Conservation (phyloP, 495 filamentous ascomycete species). For the Aspergillus mulundensis region DNA sequence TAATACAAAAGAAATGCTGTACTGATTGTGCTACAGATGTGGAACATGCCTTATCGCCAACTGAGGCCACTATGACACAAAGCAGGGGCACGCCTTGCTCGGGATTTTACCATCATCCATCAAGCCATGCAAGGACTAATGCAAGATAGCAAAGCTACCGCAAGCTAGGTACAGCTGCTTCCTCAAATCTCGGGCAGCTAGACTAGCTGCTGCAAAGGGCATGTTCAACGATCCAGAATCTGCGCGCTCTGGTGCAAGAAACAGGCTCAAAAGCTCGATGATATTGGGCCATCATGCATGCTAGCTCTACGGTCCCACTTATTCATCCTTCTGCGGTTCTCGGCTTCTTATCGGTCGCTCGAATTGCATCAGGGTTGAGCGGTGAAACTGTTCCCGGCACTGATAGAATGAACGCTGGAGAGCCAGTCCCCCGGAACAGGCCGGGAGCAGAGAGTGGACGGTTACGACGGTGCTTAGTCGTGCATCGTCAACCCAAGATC, state of each 20-base stretch:
- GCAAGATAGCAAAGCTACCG: constrained; percentile 26
- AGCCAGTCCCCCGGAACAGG: constrained; percentile 25
- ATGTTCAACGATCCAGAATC: constrained; percentile 18
- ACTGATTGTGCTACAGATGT: constrained; percentile 7
- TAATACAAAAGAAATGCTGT: constrained; percentile 8
- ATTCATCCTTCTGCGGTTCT: constrained; percentile 10
- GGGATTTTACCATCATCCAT: constrained; percentile 19
- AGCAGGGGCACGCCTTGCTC: constrained; percentile 11
- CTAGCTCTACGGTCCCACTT: constrained; percentile 17
- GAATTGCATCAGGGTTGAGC: constrained; percentile 17
- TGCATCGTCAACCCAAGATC: constrained; percentile 12
- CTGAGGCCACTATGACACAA: constrained; percentile 15
- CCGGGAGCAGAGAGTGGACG: constrained; percentile 19
- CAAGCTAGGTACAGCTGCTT: constrained; percentile 15
- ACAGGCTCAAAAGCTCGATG: constrained; percentile 18
- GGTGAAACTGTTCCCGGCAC: constrained; percentile 22
- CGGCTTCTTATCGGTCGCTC: constrained; percentile 24
- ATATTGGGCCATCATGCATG: constrained; percentile 24
- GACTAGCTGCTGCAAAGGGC: constrained; percentile 24
- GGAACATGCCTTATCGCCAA: constrained; percentile 7
- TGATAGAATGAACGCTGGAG: constrained; percentile 14
- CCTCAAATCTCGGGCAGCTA: constrained; percentile 20
- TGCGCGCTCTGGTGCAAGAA: constrained; percentile 11
- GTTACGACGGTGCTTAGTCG: constrained; percentile 5
- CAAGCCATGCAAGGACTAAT: constrained; percentile 23